phyloP scores from a whole-genome alignment of 2,329 filamentous ascomycete species.

The Helicocarpus griseus region DNA sequence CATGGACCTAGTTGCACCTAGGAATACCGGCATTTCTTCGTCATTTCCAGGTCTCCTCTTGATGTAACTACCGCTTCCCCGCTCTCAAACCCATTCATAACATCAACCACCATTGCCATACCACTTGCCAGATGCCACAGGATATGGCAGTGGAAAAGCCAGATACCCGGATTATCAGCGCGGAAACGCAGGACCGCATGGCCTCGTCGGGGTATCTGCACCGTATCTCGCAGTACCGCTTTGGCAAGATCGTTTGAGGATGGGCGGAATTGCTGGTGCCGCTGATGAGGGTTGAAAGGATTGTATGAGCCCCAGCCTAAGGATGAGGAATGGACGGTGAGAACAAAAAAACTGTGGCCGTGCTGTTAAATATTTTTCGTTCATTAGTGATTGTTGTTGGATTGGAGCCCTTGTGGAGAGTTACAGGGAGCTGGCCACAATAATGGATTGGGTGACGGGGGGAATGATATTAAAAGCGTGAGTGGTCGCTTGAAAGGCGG shows the following conservation, averaged over 20 bases:
- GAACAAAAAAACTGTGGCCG: slow-evolving; percentile 27
- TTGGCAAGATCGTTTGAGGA: slow-evolving; percentile 5
- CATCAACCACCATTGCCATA: slow-evolving; percentile 34
- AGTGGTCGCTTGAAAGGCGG: neutral
- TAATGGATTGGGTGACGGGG: neutral
- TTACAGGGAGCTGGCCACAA: neutral
- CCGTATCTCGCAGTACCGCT: slow-evolving; percentile 12
- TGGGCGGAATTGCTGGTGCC: slow-evolving; percentile 3
- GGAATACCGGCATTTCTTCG: neutral
- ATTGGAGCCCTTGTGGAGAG: neutral
- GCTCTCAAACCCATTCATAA: slow-evolving; percentile 11
- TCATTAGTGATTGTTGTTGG: neutral
- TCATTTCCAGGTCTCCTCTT: neutral
- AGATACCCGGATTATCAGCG: slow-evolving; percentile 47
- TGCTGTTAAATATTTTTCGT: slow-evolving; percentile 16
- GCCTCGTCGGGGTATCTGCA: slow-evolving; percentile 31
- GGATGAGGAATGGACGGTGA: slow-evolving; percentile 19
- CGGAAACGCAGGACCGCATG: slow-evolving; percentile 42
- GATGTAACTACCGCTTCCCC: neutral
- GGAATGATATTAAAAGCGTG: neutral
- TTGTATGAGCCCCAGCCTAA: slow-evolving; percentile 31
- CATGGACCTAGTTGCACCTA: neutral
- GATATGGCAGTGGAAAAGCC: slow-evolving; percentile 51
- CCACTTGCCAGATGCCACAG: slow-evolving; percentile 46
- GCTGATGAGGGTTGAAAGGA: slow-evolving; percentile 17